Evolutionary conservation across 1,139 yeast genomes (phyloP).

Genomic region (Entelexis sorbosivorans): DNA sequence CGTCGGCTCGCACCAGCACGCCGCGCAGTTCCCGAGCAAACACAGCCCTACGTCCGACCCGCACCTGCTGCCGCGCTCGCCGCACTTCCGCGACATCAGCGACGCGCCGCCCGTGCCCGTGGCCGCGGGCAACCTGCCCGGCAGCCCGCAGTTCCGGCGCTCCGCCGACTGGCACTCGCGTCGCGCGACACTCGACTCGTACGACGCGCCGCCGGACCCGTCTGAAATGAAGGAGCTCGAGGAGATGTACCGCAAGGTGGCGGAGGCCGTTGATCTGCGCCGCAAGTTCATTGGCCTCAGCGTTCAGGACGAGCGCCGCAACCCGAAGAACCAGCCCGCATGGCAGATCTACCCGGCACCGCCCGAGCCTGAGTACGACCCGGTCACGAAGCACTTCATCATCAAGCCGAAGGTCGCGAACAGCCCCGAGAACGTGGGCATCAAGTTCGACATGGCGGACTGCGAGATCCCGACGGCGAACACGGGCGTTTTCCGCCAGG

Average conservation of each 20-base stretch:
- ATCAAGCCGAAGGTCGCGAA: slow-evolving; percentile 24
- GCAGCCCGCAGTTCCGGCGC: slow-evolving; percentile 9
- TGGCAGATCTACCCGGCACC: slow-evolving; percentile 92
- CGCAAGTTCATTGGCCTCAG: slow-evolving; percentile 64
- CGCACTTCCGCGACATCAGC: slow-evolving; percentile 16
- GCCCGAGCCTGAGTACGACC: slow-evolving; percentile 83
- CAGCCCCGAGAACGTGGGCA: slow-evolving; percentile 32
- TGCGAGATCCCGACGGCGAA: slow-evolving; percentile 47
- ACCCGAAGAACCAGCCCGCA: slow-evolving; percentile 61
- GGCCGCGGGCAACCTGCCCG: background rate
- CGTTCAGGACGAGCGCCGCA: slow-evolving; percentile 58
- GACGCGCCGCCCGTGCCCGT: slow-evolving; percentile 19
- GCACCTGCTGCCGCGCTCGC: slow-evolving; percentile 11
- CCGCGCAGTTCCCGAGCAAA: background rate
- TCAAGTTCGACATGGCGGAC: slow-evolving; percentile 49
- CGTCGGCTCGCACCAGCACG: slow-evolving; percentile 6
- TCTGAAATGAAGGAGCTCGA: slow-evolving; percentile 58
- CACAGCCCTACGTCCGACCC: background rate
- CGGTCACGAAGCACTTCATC: slow-evolving; percentile 48
- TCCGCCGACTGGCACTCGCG: slow-evolving; percentile 7
- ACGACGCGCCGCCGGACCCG: slow-evolving; percentile 40
- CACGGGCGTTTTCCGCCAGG: slow-evolving; percentile 41
- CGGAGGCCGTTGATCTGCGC: slow-evolving; percentile 61
- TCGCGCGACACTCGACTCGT: slow-evolving; percentile 19
- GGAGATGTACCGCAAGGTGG: slow-evolving; percentile 58